Evolutionary conservation across 768 basidiomycete genomes (phyloP).

Genomic region (Pleurotus giganteus): DNA sequence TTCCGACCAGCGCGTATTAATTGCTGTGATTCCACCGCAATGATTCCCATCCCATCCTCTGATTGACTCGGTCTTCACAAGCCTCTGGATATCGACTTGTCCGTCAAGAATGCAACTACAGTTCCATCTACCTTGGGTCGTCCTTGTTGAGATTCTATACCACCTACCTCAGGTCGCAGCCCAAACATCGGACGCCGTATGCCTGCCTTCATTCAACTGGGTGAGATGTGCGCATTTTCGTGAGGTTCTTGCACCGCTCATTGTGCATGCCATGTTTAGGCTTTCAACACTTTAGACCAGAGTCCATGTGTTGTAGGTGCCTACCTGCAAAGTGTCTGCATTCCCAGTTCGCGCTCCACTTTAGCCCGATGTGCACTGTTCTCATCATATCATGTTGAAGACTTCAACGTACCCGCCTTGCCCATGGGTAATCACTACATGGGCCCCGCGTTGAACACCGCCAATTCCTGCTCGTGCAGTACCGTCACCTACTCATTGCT

Average conservation of each 20-base stretch:
- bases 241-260: not conserved
- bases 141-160: not conserved
- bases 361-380: not conserved
- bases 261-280: not conserved
- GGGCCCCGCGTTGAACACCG: slow-evolving; percentile 17
- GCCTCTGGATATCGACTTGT: not conserved
- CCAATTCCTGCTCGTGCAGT: slow-evolving; percentile 50
- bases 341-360: slow-evolving; percentile 20
- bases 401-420: slow-evolving; percentile 24
- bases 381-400: slow-evolving; percentile 14
- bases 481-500: slow-evolving; percentile 54
- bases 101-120: not conserved
- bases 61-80: not conserved
- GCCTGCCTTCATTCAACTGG: slow-evolving; percentile 11
- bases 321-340: slow-evolving; percentile 30
- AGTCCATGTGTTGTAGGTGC: slow-evolving; percentile 30
- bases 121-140: not conserved
- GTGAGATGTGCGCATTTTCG: slow-evolving; percentile 15
- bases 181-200: slow-evolving; percentile 27
- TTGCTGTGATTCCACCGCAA: slow-evolving; percentile 1
- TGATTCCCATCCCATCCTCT: not conserved
- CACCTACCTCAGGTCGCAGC: not conserved
- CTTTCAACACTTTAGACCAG: slow-evolving; percentile 25
- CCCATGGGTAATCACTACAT: slow-evolving; percentile 13
- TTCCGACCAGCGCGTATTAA: not conserved